Base-by-base conservation (phyloP, 1,284 basidiomycete species). In the Pseudozyma sp. region DNA sequence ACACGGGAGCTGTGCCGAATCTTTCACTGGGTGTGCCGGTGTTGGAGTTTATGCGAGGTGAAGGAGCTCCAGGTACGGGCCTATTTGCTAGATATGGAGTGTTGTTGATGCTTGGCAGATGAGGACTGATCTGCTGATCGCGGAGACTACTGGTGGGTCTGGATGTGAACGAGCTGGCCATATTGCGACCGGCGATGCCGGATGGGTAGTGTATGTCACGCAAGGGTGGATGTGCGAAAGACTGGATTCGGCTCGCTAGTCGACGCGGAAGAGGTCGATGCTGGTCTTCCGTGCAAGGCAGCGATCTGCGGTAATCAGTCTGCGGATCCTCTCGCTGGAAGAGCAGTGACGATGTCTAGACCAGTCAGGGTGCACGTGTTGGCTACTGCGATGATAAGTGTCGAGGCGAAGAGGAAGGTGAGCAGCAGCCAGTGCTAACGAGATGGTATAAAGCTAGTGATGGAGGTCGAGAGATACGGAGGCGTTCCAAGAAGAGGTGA, bases 121-220 rank as follows among this genome's bases (percentile, higher is more conserved):
- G 50, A 25, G 59, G 56, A 19, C 66, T 69, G 31, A 52, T 25
- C 39, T 57, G 71, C 55, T 64, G 66, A 50, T 69, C 66, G 52
- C 71, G 65, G 43, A 74, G 53, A 52, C 71, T 74, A 51, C 71
- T 74, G 66, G 62, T 51, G 51, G 71, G 71, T 18, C 66, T 57
- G 40, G 55, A 58, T 3, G 71, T 58, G 55, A 66, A 21, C 51
- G 71, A 61, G 42, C 43, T 55, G 66, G 65, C 62, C 71, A 74
- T 74, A 47, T 55, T 74, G 71, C 49, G 40, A 56, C 71, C 71
- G 66, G 66, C 71, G n/a, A 50, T 43, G 69, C 69, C 63, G 62
- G 68, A 48, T 25, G 19, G 12, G 34, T 21, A 25, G 25, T 47
- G 45, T 11, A 3, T 25, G 1, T 11, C 45, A 25, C 25, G 18